Percentiles rank a stretch among this genome's conserved stretches.
phyloP scores from a whole-genome alignment of 192 early-diverging fungal genomes.

The Coemansia sp. region DNA sequence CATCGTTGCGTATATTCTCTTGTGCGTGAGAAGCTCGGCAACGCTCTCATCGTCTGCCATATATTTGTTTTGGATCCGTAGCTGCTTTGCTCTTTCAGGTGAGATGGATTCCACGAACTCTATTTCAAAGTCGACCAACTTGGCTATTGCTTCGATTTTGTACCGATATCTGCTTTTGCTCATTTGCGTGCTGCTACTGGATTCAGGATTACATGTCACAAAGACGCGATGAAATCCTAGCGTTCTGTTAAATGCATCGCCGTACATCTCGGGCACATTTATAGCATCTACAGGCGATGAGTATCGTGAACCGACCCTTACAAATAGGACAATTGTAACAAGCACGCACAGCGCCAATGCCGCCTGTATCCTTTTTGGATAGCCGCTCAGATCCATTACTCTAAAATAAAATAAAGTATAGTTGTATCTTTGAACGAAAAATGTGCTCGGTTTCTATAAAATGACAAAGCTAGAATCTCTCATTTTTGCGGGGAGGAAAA shows the following conservation, averaged over 20 bases:
- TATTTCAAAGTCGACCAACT: slow-evolving; percentile 15
- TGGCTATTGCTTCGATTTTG: slow-evolving; percentile 22
- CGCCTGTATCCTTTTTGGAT: not conserved
- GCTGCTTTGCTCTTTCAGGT: not conserved
- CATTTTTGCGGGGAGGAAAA: no score
- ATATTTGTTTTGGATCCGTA: slow-evolving; percentile 8
- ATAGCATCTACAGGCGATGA: no score
- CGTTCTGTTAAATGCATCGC: slow-evolving; percentile 26
- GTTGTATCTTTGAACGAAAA: no score
- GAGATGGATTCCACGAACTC: slow-evolving; percentile 13
- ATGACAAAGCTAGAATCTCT: no score
- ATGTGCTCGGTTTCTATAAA: no score
- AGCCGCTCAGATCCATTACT: not conserved
- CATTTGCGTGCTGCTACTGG: not conserved
- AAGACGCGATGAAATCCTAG: slow-evolving; percentile 36
- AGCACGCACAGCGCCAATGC: not conserved
- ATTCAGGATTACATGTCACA: not conserved
- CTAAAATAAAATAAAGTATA: not conserved
- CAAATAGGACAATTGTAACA: not conserved
- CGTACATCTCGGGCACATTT: not conserved
- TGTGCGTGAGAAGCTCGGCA: slow-evolving; percentile 27
- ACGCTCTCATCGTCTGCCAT: not conserved
- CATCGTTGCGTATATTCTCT: slow-evolving; percentile 25
- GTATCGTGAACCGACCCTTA: not conserved
- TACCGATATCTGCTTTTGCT: not conserved